Base-by-base conservation (phyloP, 164 flowering plant species). In the Brasenia schreberi region DNA sequence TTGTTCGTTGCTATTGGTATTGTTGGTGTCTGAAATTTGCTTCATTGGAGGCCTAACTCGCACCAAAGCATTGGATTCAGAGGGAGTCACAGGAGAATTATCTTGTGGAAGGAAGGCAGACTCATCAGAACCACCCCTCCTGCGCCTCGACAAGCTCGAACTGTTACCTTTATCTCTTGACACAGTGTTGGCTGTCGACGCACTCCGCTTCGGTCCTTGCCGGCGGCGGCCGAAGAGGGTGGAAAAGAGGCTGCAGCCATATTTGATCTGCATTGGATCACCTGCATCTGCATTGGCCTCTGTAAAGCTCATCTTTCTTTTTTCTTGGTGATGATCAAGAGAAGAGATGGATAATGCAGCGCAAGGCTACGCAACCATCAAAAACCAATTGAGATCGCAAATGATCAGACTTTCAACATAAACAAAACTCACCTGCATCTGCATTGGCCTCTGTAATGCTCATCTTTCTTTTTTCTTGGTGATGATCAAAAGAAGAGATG, bases 51-150 rank as follows among this genome's bases (percentile, higher is more conserved):
- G 19, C 19, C 10, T n/a, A 60, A 19, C 62, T 60, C n/a, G 62
- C 9, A n/a, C 62, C 27, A n/a, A 19, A 7, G 62, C 27, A 7
- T 60, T 60, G 62, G 27, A 60, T 7, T 9, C 9, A 60, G 19
- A 19, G 9, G 7, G 9, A 17, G 9, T n/a, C 19, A 17, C 16
- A n/a, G 16, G 16, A 7, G 62, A 19, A 60, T 9, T 7, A 60
- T 60, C 62, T 7, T n/a, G 27, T 7, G 19, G 17, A 60, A 60
- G 62, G 62, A 60, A 60, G 7, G 62, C 11, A 1, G 62, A 6
- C 62, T 60, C 62, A n/a, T 60, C 62, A 11, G 62, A 60, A 60
- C 62, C 62, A n/a, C 16, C 62, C n/a, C n/a, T n/a, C 27, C 62
- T 60, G 19, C 62, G 62, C n/a, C 62, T 60, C n/a, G 62, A 60